These are phyloP conservation scores for Podila epigama DNA, from an alignment of 192 early-diverging fungal species.

Conservation along the genomic window DNA sequence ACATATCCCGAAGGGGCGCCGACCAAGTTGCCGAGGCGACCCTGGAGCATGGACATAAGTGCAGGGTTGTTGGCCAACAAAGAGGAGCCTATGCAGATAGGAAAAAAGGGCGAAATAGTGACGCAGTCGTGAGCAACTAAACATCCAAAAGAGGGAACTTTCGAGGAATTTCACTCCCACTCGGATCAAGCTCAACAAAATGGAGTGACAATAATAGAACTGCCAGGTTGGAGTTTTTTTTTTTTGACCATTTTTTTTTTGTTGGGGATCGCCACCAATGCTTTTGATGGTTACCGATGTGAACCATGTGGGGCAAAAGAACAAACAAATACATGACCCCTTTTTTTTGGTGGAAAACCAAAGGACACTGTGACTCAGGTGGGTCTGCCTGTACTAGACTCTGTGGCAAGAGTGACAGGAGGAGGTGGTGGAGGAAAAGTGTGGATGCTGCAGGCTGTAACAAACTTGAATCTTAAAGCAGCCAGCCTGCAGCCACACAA, in stretches of 20 bases:
- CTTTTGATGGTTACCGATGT: background rate
- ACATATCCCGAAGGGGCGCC: conserved; percentile 79
- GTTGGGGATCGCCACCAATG: conserved; percentile 3
- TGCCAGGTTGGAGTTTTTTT: background rate
- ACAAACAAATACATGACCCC: too few species aligned
- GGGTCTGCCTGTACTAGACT: too few species aligned
- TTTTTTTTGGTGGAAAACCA: too few species aligned
- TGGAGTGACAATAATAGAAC: background rate
- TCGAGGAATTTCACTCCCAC: background rate
- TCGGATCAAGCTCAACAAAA: background rate
- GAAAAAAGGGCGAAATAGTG: background rate
- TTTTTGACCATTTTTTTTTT: background rate
- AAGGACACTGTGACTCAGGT: too few species aligned
- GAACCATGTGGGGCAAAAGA: background rate
- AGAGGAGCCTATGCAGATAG: conserved; percentile 1
- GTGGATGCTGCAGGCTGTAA: too few species aligned
- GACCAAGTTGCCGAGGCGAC: conserved; percentile 77
- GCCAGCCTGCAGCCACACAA: background rate
- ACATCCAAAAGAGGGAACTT: background rate
- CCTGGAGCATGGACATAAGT: conserved; percentile 79
- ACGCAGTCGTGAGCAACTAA: background rate
- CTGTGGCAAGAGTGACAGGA: too few species aligned
- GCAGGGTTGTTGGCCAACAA: conserved; percentile 59
- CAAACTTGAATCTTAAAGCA: too few species aligned
- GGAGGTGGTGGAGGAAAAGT: too few species aligned